Conservation (phyloP, 148 eudicot genomes). For the Rhododendron williamsianum region DNA sequence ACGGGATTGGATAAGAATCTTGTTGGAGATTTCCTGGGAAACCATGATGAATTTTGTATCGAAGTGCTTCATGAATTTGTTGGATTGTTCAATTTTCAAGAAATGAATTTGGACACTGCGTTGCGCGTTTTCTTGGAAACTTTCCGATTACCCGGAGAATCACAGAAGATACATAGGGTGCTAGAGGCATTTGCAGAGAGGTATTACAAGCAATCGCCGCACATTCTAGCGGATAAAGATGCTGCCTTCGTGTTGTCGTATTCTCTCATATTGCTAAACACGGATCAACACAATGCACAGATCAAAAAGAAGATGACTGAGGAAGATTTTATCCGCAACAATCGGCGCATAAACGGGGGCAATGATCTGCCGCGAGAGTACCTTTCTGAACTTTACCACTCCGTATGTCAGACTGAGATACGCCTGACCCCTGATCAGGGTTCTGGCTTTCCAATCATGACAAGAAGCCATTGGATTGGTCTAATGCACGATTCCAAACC, state of each 20-base stretch:
- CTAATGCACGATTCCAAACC: constrained; percentile 71
- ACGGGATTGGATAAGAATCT: constrained; percentile 91
- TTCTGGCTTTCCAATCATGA: constrained; percentile 53
- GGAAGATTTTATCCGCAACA: constrained; percentile 89
- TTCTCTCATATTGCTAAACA: constrained; percentile 84
- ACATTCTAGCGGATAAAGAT: constrained; percentile 76
- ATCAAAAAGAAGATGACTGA: constrained; percentile 95
- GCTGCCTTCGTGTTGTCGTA: constrained; percentile 86
- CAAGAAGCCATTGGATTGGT: constrained; percentile 82
- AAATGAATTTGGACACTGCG: constrained; percentile 62
- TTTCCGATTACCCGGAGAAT: constrained; percentile 71
- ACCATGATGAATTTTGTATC: constrained; percentile 87
- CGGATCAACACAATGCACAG: constrained; percentile 92
- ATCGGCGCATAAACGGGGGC: constrained; percentile 82
- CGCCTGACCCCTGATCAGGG: constrained; percentile 81
- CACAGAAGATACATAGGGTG: constrained; percentile 94
- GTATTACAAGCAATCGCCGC: constrained; percentile 80
- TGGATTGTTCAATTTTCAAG: constrained; percentile 56
- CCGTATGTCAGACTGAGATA: constrained; percentile 80
- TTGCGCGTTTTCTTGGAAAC: constrained; percentile 59
- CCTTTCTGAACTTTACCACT: constrained; percentile 68
- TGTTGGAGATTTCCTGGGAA: constrained; percentile 87
- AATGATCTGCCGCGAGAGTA: constrained; percentile 85
- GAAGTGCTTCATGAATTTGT: constrained; percentile 96
- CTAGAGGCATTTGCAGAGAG: constrained; percentile 93